A percentile compares a stretch with the other conserved stretches of the same genome.
Conservation (phyloP, 2,329 filamentous ascomycete genomes). For the Simplicillium sp. region DNA sequence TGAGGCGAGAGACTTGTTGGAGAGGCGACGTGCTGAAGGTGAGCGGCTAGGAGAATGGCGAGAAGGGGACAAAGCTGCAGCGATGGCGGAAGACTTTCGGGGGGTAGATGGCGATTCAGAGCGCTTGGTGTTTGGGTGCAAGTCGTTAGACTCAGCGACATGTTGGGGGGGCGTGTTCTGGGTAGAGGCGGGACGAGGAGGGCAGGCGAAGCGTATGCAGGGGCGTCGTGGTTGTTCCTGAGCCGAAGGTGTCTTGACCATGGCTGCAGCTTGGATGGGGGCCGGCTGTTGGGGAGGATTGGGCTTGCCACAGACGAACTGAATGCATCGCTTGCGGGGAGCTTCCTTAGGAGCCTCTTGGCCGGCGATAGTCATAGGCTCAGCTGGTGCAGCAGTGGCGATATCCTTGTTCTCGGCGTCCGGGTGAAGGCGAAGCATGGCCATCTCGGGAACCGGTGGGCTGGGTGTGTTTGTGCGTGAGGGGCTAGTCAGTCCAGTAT, state of each 20-base stretch:
- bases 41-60: slow-evolving; percentile 6
- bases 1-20: slow-evolving; percentile 13
- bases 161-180: slow-evolving; percentile 26
- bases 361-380: slow-evolving; percentile 19
- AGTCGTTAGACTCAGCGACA: slow-evolving; percentile 3
- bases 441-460: slow-evolving; percentile 61
- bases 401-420: slow-evolving; percentile 14
- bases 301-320: slow-evolving; percentile 73
- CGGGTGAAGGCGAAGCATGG: slow-evolving; percentile 31
- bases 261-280: slow-evolving; percentile 16
- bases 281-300: slow-evolving; percentile 29
- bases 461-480: slow-evolving; percentile 83
- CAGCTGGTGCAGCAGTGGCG: slow-evolving; percentile 15
- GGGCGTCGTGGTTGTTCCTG: slow-evolving; percentile 40
- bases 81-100: slow-evolving; percentile 15
- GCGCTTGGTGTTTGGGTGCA: slow-evolving; percentile 9
- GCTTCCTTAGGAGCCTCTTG: slow-evolving; percentile 25
- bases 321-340: slow-evolving; percentile 76
- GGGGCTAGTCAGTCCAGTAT: slow-evolving; percentile 82
- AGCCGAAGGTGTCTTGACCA: slow-evolving; percentile 20
- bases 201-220: slow-evolving; percentile 69
- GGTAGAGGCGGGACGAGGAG: slow-evolving; percentile 38
- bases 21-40: slow-evolving; percentile 7
- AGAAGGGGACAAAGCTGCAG: slow-evolving; percentile 13
- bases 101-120: slow-evolving; percentile 21